These are phyloP conservation scores for Pseudocercospora eumusae DNA, from an alignment of 2,329 filamentous ascomycete genomes.

Conservation along the genomic window DNA sequence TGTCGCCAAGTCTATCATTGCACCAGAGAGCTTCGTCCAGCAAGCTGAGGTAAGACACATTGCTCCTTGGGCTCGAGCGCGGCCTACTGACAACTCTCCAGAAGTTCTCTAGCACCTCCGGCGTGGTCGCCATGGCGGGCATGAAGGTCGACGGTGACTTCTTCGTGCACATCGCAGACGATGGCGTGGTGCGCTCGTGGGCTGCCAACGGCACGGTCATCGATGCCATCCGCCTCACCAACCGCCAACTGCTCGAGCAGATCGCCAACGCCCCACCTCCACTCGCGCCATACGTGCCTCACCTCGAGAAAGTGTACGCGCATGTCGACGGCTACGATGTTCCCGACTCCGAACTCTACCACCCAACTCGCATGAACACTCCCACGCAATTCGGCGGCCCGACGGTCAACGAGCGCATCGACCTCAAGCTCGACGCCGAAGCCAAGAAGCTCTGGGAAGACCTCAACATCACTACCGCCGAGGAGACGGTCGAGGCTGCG, in stretches of 20 bases:
- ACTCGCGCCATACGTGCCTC: conserved; percentile 1
- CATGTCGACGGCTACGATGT: neutral
- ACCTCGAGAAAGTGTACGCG: conserved; percentile 4
- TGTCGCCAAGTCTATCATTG: neutral
- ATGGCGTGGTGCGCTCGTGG: conserved; percentile 29
- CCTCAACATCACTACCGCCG: neutral
- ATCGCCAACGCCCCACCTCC: neutral
- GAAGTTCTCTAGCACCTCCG: neutral
- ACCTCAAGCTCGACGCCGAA: neutral
- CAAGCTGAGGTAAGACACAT: neutral
- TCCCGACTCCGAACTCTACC: neutral
- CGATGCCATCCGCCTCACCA: conserved; percentile 21
- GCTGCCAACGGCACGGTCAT: conserved; percentile 26
- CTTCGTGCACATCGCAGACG: conserved; percentile 25
- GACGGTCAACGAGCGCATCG: neutral
- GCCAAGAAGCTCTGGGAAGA: neutral
- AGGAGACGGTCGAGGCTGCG: neutral
- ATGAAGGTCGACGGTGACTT: neutral
- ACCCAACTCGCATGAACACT: neutral
- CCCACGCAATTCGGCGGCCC: neutral
- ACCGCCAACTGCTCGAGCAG: conserved; percentile 18
- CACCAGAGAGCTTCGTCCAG: neutral
- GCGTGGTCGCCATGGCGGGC: neutral
- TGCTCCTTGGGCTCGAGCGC: neutral
- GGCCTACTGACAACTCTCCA: neutral